These are phyloP conservation scores for Tuber aestivum DNA, from an alignment of 495 filamentous ascomycete species.

Conservation along the genomic window DNA sequence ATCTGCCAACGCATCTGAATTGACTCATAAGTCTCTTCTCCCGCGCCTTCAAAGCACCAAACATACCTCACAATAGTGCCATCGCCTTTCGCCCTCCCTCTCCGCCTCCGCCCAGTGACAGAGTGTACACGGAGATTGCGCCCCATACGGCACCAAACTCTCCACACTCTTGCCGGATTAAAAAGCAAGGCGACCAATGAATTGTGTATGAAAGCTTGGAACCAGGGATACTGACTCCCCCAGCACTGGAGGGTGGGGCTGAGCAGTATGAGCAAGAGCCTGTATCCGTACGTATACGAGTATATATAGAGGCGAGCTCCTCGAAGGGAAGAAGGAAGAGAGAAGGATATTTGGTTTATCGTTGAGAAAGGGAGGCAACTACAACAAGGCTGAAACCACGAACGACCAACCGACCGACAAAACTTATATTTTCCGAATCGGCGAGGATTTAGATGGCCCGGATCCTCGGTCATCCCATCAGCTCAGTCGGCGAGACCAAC, in stretches of 20 bases:
- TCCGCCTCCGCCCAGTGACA: neutral
- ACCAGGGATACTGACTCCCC: neutral
- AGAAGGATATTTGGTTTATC: too few species aligned
- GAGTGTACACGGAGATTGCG: neutral
- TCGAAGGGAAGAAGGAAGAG: neutral
- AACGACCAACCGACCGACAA: neutral
- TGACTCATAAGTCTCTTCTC: neutral
- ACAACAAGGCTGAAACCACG: neutral
- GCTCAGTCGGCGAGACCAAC: neutral
- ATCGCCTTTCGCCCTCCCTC: neutral
- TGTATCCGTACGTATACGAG: too few species aligned
- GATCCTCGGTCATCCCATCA: neutral
- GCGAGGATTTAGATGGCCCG: neutral
- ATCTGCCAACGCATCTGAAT: constrained; percentile 4
- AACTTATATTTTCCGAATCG: neutral
- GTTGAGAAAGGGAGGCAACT: neutral
- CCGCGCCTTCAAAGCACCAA: neutral
- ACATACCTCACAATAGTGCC: neutral
- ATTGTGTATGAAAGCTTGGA: neutral
- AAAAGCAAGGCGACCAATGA: neutral
- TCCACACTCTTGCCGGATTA: neutral
- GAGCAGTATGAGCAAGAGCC: neutral
- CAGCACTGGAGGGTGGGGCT: neutral
- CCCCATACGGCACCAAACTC: neutral
- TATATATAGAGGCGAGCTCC: neutral